These are phyloP conservation scores for Didymella sp. DNA, from an alignment of 2,329 filamentous ascomycete genomes.

Conservation along the genomic window DNA sequence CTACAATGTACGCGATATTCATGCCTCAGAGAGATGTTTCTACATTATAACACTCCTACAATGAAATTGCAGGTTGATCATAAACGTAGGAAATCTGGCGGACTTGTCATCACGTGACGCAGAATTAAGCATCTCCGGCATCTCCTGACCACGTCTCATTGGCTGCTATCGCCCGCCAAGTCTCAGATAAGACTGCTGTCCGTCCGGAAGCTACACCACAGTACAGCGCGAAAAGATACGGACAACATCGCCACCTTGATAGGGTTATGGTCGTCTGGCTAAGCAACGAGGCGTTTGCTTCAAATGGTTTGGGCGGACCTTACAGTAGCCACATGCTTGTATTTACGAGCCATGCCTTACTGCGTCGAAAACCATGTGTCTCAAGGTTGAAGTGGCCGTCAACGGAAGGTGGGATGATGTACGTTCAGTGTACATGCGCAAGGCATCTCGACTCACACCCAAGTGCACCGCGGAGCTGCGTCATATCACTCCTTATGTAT, in stretches of 20 bases:
- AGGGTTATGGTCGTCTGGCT: constrained; percentile 6
- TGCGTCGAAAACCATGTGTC: neutral
- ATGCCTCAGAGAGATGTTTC: neutral
- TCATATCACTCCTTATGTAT: constrained; percentile 5
- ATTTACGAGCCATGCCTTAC: neutral
- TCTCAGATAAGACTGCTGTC: constrained; percentile 11
- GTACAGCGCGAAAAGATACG: constrained; percentile 17
- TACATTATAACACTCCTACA: neutral
- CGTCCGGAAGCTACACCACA: constrained; percentile 10
- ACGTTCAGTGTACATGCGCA: neutral
- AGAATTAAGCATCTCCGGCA: constrained; percentile 1
- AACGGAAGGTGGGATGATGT: neutral
- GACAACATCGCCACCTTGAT: constrained; percentile 8
- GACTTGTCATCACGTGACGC: constrained; percentile 5
- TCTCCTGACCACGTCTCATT: constrained; percentile 11
- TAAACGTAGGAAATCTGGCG: too few relatives aligned
- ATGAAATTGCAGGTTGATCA: neutral
- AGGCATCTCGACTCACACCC: neutral
- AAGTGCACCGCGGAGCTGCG: constrained; percentile 2
- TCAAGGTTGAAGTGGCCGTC: neutral
- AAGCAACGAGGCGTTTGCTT: constrained; percentile 20
- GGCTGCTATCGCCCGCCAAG: constrained; percentile 1
- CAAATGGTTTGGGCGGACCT: constrained; percentile 5
- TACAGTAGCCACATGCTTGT: neutral
- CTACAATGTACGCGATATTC: neutral